Percentiles rank a stretch among this genome's conserved stretches.
Conservation (phyloP, 306 rosid species). For the Comarum palustre region DNA sequence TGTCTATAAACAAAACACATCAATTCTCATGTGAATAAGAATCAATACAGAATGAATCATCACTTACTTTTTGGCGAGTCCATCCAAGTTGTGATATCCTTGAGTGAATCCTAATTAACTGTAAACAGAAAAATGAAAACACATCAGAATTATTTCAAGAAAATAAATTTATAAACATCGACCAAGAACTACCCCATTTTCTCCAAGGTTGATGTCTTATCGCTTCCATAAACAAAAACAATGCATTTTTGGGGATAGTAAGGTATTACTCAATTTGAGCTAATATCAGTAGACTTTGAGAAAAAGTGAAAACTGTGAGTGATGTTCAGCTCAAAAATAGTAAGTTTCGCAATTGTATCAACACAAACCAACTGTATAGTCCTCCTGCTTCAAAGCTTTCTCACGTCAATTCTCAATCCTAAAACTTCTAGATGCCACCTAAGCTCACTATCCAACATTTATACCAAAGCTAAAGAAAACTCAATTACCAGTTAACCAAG, state of each 20-base stretch:
- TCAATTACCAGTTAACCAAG: conserved; percentile 17
- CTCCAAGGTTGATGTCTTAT: neutral
- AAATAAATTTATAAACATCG: conserved; percentile 22
- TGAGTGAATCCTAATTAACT: conserved; percentile 69
- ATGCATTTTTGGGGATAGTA: neutral
- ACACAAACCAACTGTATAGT: conserved; percentile 11
- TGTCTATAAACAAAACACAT: neutral
- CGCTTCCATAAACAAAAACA: neutral
- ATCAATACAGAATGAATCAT: neutral
- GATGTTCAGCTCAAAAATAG: neutral
- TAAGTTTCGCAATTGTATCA: neutral
- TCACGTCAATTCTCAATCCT: conserved; percentile 11
- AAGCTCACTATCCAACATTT: conserved; percentile 9
- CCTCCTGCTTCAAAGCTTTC: conserved; percentile 5
- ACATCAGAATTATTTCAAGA: conserved; percentile 21
- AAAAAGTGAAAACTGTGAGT: neutral
- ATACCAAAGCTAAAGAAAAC: conserved; percentile 2
- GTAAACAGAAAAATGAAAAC: conserved; percentile 29
- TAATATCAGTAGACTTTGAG: neutral
- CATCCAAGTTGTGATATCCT: conserved; percentile 63
- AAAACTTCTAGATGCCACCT: neutral
- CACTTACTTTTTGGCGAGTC: conserved; percentile 94
- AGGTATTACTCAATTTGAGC: neutral
- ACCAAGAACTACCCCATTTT: conserved; percentile 6
- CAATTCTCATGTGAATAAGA: neutral